Percentiles rank a stretch among this genome's conserved stretches.
Evolutionary conservation across 371 early-diverging fungal species (phyloP).

Genomic region (Rhizopus sp.): DNA sequence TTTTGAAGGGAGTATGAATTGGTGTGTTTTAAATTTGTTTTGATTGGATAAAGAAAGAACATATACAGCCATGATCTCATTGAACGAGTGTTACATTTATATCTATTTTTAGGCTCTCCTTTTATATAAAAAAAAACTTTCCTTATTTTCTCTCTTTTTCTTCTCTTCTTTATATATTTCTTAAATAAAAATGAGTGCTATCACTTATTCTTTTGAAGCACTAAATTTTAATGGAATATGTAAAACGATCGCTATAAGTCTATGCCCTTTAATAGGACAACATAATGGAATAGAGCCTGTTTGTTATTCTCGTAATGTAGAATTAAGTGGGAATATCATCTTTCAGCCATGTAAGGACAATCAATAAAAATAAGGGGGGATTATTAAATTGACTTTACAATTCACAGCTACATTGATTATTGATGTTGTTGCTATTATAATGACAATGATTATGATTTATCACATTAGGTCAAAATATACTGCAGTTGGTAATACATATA

Average conservation of each 20-base stretch:
- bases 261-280: conserved; percentile 87
- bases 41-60: too few relatives aligned
- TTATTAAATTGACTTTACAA: not conserved
- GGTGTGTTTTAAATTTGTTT: not conserved
- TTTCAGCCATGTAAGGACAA: conserved; percentile 83
- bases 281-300: conserved; percentile 80
- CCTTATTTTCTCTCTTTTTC: not conserved
- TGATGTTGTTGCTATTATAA: conserved; percentile 80
- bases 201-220: conserved; percentile 43
- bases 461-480: conserved; percentile 92
- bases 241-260: conserved; percentile 72
- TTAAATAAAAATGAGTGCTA: conserved; percentile 33
- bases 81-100: not conserved
- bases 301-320: conserved; percentile 94
- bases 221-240: conserved; percentile 85
- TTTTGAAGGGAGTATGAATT: not conserved
- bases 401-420: conserved; percentile 70
- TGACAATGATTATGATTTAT: conserved; percentile 91
- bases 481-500: conserved; percentile 72
- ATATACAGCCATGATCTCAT: not conserved
- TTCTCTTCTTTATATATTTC: conserved; percentile 1
- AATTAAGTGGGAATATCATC: conserved; percentile 72
- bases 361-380: not conserved
- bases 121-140: too few relatives aligned
- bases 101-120: not conserved